Base-by-base conservation (phyloP, 441 rosid species). In the Erodium chrysanthum region DNA sequence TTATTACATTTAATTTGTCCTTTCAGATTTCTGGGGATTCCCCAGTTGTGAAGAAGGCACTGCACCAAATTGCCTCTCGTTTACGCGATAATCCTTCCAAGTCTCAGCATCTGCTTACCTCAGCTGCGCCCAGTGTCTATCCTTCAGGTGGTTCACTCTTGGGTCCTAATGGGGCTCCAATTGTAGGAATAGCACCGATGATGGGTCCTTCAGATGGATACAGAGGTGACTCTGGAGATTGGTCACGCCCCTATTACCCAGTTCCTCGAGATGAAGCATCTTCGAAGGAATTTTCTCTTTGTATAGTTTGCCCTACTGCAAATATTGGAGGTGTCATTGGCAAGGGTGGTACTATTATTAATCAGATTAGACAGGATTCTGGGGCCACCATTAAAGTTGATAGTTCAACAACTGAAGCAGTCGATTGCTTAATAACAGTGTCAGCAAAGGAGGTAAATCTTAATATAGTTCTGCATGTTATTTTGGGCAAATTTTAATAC, bases 31-130 rank as follows among this genome's bases (percentile, higher is more conserved):
- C 93, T 65, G 99, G 99, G 50, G 97, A 95, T 74, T 79, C 85
- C 71, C 73, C 81, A 54, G 80, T 86, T 71, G 91, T 95, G 71
- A 95, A 87, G 70, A 90, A 85, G 84, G 99, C 97, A 68, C 76
- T 92, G 66, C 79, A 72, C 71, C 89, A 87, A 78, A 88, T 90
- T 80, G 97, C 97, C 14, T 71, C 85, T 46, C 89, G 97, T 27
- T 88, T 95, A 71, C 99, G 86, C 62, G 96, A 86, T 21, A 91
- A 92, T 79, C 99, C 99, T 40, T 88, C 97, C 56, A 86, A 92
- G 23, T 74, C 95, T 68, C 97, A 91, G 76, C 92, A 86, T 73
- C 71, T 81, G 68, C 98, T 94, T 71, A 72, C 92, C 62, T 76
- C 84, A 65, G 82, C 91, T 73, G 73, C 22, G 31, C 70, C 92